Percentiles rank a stretch among this genome's conserved stretches.
phyloP scores from a whole-genome alignment of 2,329 filamentous ascomycete species.

The Dactylella cylindrospora region DNA sequence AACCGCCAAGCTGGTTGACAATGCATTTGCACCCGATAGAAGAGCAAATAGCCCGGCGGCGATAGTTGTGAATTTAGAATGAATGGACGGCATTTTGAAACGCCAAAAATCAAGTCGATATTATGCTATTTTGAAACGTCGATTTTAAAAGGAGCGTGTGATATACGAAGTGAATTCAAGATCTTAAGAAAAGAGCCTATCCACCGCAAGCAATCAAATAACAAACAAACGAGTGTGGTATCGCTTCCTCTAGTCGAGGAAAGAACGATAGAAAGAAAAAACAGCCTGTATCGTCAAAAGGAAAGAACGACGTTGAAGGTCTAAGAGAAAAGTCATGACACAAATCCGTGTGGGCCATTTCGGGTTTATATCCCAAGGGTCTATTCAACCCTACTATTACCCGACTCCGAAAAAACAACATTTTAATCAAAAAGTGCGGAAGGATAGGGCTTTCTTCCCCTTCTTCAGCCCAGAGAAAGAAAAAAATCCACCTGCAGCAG shows the following conservation, averaged over 20 bases:
- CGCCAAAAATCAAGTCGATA: background rate
- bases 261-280: slow-evolving; percentile 8
- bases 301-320: no score
- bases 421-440: no score
- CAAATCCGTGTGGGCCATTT: no score
- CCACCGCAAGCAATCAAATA: slow-evolving; percentile 5
- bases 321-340: no score
- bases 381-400: no score
- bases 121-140: background rate
- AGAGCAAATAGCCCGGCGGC: slow-evolving; percentile 15
- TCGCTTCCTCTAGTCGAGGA: slow-evolving; percentile 6
- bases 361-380: no score
- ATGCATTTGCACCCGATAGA: slow-evolving; percentile 21
- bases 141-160: background rate
- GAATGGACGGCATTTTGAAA: slow-evolving; percentile 35
- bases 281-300: slow-evolving; percentile 13
- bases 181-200: slow-evolving; percentile 16
- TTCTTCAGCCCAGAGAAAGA: no score
- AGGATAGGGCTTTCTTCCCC: no score
- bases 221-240: slow-evolving; percentile 19
- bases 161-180: slow-evolving; percentile 6
- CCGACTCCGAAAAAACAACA: no score
- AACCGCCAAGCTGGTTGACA: slow-evolving; percentile 3
- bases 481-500: no score
- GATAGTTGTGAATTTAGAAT: slow-evolving; percentile 21